Conservation (phyloP, 1,284 basidiomycete species). For the Athelia sp. region DNA sequence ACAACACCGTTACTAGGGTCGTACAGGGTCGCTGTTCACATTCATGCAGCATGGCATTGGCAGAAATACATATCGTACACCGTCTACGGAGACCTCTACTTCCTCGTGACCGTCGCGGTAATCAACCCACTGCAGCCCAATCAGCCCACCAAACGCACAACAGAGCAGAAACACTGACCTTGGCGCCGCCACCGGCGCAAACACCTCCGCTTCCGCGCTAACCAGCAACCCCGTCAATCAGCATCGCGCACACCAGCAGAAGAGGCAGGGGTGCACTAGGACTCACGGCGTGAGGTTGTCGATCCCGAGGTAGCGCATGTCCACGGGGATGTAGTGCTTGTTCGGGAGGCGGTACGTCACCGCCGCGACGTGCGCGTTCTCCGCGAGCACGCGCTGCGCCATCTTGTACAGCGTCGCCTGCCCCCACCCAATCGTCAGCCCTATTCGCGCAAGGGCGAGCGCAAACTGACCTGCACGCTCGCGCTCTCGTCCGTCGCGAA, state of each 20-base stretch:
- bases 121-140: constrained; percentile 28
- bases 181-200: constrained; percentile 75
- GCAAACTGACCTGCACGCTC: constrained; percentile 74
- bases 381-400: constrained; percentile 66
- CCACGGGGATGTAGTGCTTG: constrained; percentile 88
- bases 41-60: background rate
- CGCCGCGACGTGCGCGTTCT: constrained; percentile 56
- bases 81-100: constrained; percentile 12
- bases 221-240: constrained; percentile 6
- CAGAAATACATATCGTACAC: no score
- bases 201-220: constrained; percentile 76
- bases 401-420: constrained; percentile 92
- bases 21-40: no score
- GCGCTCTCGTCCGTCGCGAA: constrained; percentile 90
- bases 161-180: constrained; percentile 40
- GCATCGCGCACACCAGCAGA: background rate
- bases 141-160: no score
- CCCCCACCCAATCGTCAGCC: constrained; percentile 3
- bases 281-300: constrained; percentile 40
- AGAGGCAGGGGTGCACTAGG: background rate
- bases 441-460: constrained; percentile 1
- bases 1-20: no score
- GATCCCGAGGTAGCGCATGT: constrained; percentile 61
- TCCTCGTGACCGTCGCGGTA: constrained; percentile 35
- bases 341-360: constrained; percentile 85